Base-by-base conservation (phyloP, 148 eudicot species). In the Fallopia convolvulus region DNA sequence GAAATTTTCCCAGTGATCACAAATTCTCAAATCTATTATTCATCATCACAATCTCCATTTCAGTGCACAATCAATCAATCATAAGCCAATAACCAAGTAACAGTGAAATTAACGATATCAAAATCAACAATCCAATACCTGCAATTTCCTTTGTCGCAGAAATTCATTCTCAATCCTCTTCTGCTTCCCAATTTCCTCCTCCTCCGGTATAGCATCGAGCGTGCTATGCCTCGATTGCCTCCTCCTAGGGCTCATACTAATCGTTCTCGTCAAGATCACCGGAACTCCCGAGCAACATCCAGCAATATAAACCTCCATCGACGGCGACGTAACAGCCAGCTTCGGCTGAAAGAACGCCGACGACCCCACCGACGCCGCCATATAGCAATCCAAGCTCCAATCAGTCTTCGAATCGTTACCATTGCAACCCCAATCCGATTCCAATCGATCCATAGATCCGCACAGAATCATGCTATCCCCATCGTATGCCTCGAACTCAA, bases 291-390 rank as follows among this genome's bases (percentile, higher is more conserved):
- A 78, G 66, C 93, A 94, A 74, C 98, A 81, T 7, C 99, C 99
- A 0, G 99, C 99, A 12, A 94, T 76, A 71, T 89, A 94, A 76
- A 94, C 99, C 89, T 94, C 99, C 32, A 92, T 82, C 0, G 90
- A 87, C 7, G 94, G 97, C 44, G 90, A 85, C 6, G 83, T 83
- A 77, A 81, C 82, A 72, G 90, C 92, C 0, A 80, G 72, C 79
- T 85, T 93, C 46, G 92, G 89, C 83, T 85, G 89, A 70, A 87
- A 79, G 74, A 93, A 87, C 42, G 86, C 83, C 53, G 89, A 82
- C 48, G 82, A 55, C 12, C 88, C 86, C 39, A 79, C 85, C 0
- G 82, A 80, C 15, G 53, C 78, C 20, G 86, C 88, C 79, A 79
- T 75, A 32, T 83, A 89, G 78, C 91, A 92, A 72, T 89, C 91